Percentiles rank a stretch among this genome's conserved stretches.
Evolutionary conservation across 495 filamentous ascomycete species (phyloP).

Genomic region (Penicillium ochrochloron): DNA sequence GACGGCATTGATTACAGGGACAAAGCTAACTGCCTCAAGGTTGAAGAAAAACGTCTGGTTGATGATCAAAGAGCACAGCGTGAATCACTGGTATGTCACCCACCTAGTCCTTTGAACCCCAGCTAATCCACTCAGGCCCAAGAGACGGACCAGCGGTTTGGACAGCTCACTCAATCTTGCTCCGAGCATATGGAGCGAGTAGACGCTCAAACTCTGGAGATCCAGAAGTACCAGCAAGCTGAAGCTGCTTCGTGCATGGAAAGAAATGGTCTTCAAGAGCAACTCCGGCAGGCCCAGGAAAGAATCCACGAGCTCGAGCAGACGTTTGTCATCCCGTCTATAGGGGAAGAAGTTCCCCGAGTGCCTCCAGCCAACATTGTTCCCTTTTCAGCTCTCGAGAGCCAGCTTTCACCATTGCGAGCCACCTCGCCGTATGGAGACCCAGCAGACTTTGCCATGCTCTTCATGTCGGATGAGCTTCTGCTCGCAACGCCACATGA

Average conservation of each 20-base stretch:
- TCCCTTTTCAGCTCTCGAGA: slow-evolving; percentile 21
- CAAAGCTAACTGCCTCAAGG: slow-evolving; percentile 29
- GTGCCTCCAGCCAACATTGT: slow-evolving; percentile 13
- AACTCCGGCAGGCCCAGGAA: slow-evolving; percentile 32
- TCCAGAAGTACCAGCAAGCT: slow-evolving; percentile 26
- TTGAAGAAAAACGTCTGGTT: slow-evolving; percentile 19
- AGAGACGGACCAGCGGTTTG: slow-evolving; percentile 29
- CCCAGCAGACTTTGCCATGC: slow-evolving; percentile 38
- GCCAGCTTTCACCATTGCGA: slow-evolving; percentile 3
- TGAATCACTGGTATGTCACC: slow-evolving; percentile 23
- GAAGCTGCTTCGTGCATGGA: slow-evolving; percentile 27
- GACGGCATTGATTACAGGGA: background rate
- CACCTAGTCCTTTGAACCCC: no score
- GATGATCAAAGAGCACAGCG: slow-evolving; percentile 16
- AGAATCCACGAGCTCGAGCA: slow-evolving; percentile 26
- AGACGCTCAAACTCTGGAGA: slow-evolving; percentile 27
- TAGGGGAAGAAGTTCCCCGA: background rate
- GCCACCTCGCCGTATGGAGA: slow-evolving; percentile 25
- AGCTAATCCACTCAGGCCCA: slow-evolving; percentile 31
- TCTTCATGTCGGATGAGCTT: slow-evolving; percentile 33
- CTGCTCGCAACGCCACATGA: slow-evolving; percentile 11
- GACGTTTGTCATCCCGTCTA: background rate
- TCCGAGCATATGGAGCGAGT: slow-evolving; percentile 22
- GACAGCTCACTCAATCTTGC: slow-evolving; percentile 24
- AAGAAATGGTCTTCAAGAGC: slow-evolving; percentile 25